phyloP scores from a whole-genome alignment of 1,139 yeast genomes.

The Suzukiozyma palmioleophila region DNA sequence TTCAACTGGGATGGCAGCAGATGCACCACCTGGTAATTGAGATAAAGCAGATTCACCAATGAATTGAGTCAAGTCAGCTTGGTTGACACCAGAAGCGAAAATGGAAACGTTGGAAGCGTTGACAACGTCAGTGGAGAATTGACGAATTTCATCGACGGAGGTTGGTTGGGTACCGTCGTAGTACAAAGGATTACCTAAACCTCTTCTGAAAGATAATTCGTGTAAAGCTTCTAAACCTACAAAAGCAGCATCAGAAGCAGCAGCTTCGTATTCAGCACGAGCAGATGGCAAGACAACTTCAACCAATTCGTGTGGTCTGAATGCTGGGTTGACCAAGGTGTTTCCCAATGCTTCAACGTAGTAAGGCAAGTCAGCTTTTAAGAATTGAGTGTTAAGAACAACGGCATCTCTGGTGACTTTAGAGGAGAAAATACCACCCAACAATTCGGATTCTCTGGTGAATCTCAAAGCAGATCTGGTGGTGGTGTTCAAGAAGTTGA shows the following conservation, averaged over 20 bases:
- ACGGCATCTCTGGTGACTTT: slow-evolving; percentile 79
- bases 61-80: slow-evolving; percentile 64
- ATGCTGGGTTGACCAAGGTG: slow-evolving; percentile 67
- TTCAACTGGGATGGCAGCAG: slow-evolving; percentile 32
- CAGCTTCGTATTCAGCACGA: slow-evolving; percentile 47
- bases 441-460: slow-evolving; percentile 89
- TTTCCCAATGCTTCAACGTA: slow-evolving; percentile 84
- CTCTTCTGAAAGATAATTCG: slow-evolving; percentile 78
- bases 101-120: slow-evolving; percentile 68
- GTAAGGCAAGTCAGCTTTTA: slow-evolving; percentile 86
- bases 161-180: slow-evolving; percentile 62
- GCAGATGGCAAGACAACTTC: slow-evolving; percentile 86
- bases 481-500: slow-evolving; percentile 78
- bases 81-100: slow-evolving; percentile 70
- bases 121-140: slow-evolving; percentile 66
- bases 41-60: slow-evolving; percentile 64
- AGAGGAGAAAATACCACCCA: slow-evolving; percentile 79
- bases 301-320: slow-evolving; percentile 74
- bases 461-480: slow-evolving; percentile 86
- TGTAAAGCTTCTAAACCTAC: slow-evolving; percentile 78
- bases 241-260: slow-evolving; percentile 48
- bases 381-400: slow-evolving; percentile 73
- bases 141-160: slow-evolving; percentile 61
- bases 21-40: slow-evolving; percentile 56
- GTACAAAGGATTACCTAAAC: slow-evolving; percentile 80